phyloP scores from a whole-genome alignment of 805 yeast species.

The Wickerhamiella siamensis region DNA sequence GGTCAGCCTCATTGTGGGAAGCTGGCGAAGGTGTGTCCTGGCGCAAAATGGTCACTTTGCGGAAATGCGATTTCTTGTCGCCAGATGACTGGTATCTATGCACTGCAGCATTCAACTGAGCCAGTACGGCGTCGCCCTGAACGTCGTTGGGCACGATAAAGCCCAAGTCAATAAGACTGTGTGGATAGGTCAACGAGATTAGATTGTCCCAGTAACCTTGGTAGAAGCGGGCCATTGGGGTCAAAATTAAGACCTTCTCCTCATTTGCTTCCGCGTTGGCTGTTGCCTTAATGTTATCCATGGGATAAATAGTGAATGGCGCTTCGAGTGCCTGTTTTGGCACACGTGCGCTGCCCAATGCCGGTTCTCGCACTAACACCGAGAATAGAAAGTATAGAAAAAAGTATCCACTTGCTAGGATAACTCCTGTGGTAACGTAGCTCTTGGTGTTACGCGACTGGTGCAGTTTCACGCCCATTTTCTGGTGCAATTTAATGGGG shows the following conservation, averaged over 20 bases:
- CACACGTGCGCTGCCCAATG: slow-evolving; percentile 16
- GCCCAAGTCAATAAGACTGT: slow-evolving; percentile 72
- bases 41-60: slow-evolving; percentile 74
- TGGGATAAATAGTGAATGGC: slow-evolving; percentile 27
- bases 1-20: slow-evolving; percentile 67
- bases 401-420: slow-evolving; percentile 6
- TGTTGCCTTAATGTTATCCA: slow-evolving; percentile 63
- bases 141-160: slow-evolving; percentile 74
- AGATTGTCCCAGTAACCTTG: slow-evolving; percentile 81
- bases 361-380: slow-evolving; percentile 11
- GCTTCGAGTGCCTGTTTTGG: slow-evolving; percentile 17
- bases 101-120: slow-evolving; percentile 58
- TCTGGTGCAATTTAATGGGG: not conserved
- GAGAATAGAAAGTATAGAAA: slow-evolving; percentile 9
- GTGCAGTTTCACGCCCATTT: not conserved
- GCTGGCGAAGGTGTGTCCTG: slow-evolving; percentile 69
- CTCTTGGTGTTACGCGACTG: not conserved
- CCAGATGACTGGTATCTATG: slow-evolving; percentile 49
- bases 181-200: slow-evolving; percentile 62
- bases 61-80: slow-evolving; percentile 50
- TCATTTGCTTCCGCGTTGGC: slow-evolving; percentile 57
- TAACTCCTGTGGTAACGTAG: not conserved
- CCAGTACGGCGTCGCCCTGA: slow-evolving; percentile 71
- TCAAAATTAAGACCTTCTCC: slow-evolving; percentile 72
- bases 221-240: slow-evolving; percentile 83